Percentiles rank a stretch among this genome's conserved stretches.
Conservation (phyloP, 257 asterid species). For the Plantago elongata region DNA sequence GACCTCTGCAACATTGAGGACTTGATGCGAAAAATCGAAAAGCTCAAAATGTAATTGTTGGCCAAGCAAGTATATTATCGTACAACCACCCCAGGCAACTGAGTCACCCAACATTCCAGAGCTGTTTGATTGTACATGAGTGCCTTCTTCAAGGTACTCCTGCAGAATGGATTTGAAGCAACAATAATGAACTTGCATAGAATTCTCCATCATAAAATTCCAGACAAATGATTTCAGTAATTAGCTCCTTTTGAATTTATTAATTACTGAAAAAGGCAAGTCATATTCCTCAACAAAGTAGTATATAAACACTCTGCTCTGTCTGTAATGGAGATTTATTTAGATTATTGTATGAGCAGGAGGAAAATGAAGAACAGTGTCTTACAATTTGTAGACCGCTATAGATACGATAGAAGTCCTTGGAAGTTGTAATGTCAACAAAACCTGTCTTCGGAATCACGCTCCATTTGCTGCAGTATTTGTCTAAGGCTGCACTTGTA, state of each 20-base stretch:
- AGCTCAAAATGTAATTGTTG: slow-evolving; percentile 92
- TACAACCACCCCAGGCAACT: slow-evolving; percentile 97
- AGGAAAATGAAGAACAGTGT: neutral
- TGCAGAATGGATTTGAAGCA: slow-evolving; percentile 18
- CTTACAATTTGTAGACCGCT: slow-evolving; percentile 93
- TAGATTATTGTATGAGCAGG: neutral
- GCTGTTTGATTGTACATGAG: slow-evolving; percentile 55
- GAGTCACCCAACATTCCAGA: slow-evolving; percentile 87
- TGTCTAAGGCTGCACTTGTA: slow-evolving; percentile 93
- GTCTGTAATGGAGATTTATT: neutral
- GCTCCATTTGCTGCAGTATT: slow-evolving; percentile 93
- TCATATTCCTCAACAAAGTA: too few relatives aligned
- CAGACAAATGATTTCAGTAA: neutral
- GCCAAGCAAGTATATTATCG: slow-evolving; percentile 87
- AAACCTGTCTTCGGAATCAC: slow-evolving; percentile 89
- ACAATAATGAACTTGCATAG: neutral
- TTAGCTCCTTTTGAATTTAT: too few relatives aligned
- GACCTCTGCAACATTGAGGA: slow-evolving; percentile 94
- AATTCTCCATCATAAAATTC: neutral
- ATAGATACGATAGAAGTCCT: slow-evolving; percentile 87
- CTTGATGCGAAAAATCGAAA: slow-evolving; percentile 93
- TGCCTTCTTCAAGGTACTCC: slow-evolving; percentile 79
- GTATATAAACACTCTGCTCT: neutral
- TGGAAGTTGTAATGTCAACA: slow-evolving; percentile 90
- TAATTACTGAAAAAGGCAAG: neutral